A percentile compares a stretch with the other conserved stretches of the same genome.
Conservation (phyloP, 2,329 filamentous ascomycete genomes). For the Neofusicoccum sp. region DNA sequence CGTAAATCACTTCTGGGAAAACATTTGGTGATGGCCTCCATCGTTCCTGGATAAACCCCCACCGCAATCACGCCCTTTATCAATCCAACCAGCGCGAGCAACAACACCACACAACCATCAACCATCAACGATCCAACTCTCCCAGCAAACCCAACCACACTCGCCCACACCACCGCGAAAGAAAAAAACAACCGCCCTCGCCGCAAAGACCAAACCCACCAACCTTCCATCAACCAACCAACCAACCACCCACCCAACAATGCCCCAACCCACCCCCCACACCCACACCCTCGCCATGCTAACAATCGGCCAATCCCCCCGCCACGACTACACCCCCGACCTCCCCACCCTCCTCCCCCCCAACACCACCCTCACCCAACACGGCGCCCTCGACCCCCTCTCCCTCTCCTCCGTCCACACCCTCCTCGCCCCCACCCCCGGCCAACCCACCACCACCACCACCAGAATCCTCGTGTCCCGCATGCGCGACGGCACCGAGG, state of each 20-base stretch:
- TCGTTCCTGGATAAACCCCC: background rate
- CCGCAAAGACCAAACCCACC: no score
- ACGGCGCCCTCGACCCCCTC: conserved; percentile 9
- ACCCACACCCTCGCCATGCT: background rate
- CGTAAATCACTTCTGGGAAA: background rate
- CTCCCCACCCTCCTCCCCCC: background rate
- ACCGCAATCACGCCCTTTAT: background rate
- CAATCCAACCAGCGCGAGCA: no score
- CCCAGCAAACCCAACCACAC: background rate
- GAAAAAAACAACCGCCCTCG: background rate
- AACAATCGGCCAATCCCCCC: conserved; percentile 10
- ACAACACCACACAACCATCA: no score
- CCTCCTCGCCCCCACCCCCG: background rate
- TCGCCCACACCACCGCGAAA: background rate
- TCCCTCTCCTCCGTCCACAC: background rate
- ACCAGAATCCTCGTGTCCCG: background rate
- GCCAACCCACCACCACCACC: no score
- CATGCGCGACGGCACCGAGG: background rate
- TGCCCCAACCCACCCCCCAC: background rate
- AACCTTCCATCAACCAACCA: no score
- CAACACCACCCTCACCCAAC: background rate
- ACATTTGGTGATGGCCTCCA: background rate
- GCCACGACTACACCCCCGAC: conserved; percentile 9
- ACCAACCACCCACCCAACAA: no score
- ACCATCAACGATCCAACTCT: no score